Base-by-base conservation (phyloP, 495 filamentous ascomycete genomes). In the Penicillium riverlandense region DNA sequence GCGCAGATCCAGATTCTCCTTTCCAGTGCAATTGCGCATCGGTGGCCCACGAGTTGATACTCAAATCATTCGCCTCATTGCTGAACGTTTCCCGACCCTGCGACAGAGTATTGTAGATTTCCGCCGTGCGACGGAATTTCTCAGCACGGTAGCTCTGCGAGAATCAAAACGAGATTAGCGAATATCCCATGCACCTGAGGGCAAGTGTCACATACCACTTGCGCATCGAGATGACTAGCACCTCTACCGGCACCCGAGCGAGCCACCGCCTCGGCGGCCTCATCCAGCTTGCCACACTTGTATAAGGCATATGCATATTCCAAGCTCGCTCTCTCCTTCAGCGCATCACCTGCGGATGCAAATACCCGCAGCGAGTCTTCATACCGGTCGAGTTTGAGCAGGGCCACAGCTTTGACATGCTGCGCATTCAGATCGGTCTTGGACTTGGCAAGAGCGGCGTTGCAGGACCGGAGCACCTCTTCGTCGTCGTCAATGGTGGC, bases 231-330 rank as follows among this genome's bases (percentile, higher is more conserved):
- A 71, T 97, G 92, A 54, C 74, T 76, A 43, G 88, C 70, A 31
- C 85, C 85, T 50, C 88, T 74, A n/a, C 59, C 49, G 42, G 61
- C 58, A 7, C 62, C 71, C 11, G 69, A 55, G n/a, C 67, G 55
- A 29, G 76, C 72, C 11, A 82, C 72, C 14, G 77, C 66, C 11
- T 74, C 59, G 8, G 70, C 74, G n/a, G 92, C 90, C 52, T 86
- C 78, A 12, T 77, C 71, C n/a, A 86, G 70, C 34, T 82, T 66
- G 22, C 90, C 90, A 9, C 78, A 75, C 59, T 94, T 96, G 68
- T 97, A 99, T 14, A 95, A 71, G 12, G 86, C 84, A 74, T 99
- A 99, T 4, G 88, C 86, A 60, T 85, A 85, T 66, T 96, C 92
- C 36, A 95, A 63, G 9, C 70, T 54, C 22, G 85, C 90, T 31